Conservation (phyloP, 2,329 filamentous ascomycete species). For the Venturia aucupariae region DNA sequence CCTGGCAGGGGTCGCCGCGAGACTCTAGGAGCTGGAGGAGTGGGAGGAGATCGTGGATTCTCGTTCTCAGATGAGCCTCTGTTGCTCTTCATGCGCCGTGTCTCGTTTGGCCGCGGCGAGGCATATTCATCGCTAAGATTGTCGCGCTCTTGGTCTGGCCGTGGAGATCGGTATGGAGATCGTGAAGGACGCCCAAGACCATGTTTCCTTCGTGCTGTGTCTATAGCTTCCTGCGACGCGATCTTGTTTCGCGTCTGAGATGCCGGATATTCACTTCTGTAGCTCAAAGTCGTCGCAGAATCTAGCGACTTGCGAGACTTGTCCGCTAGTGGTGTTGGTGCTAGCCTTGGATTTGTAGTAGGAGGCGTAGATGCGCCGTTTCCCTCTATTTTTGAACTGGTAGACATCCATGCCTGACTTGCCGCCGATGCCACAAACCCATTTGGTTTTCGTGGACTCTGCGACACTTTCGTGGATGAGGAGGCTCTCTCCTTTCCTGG, state of each 20-base stretch:
- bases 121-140: not conserved
- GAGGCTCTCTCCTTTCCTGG: conserved; percentile 28
- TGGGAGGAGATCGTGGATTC: not conserved
- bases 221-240: conserved; percentile 7
- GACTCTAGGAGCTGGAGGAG: not conserved
- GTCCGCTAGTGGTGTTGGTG: not conserved
- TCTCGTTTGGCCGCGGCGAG: not conserved
- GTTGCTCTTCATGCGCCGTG: conserved; percentile 1
- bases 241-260: not conserved
- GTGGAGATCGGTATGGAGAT: not conserved
- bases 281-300: not conserved
- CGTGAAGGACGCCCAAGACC: conserved; percentile 3
- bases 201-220: conserved; percentile 12
- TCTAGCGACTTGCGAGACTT: conserved; percentile 5
- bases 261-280: conserved; percentile 12
- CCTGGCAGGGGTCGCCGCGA: not conserved
- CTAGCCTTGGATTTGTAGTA: not conserved
- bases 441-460: not conserved
- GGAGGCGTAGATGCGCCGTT: not conserved
- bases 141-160: not conserved
- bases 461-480: conserved; percentile 32
- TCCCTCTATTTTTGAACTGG: not conserved
- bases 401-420: conserved; percentile 49
- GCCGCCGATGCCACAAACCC: conserved; percentile 53
- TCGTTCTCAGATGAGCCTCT: not conserved